Evolutionary conservation across 768 basidiomycete species (phyloP), one percentile per base, ranked within the genome.

Genomic region (Tricholoma sp.): DNA sequence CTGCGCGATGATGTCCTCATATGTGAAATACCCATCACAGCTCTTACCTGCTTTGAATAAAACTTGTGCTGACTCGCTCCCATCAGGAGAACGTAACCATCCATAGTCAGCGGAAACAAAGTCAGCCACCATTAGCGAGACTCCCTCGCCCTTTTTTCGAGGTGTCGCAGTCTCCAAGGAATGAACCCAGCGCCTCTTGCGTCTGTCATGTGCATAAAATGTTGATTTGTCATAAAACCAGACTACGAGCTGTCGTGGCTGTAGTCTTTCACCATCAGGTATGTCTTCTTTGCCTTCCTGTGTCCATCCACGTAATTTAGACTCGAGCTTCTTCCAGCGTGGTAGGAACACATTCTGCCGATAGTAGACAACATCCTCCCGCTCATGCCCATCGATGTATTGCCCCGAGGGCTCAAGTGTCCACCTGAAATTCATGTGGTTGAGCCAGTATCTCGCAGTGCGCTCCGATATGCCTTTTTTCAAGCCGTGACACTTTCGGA

Each of bases 61-160:
- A 4, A 67, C 59, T 6, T 55, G 52, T 3, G 63, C 61, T 36
- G 44, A 45, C 45, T 62, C 37, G 29, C 29, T 58, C 5, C 63
- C 62, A 63, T 70, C 63, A 1, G 49, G 59, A 4, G 65, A 67
- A 6, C 24, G 45, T 13, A 72, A 44, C 65, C 67, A 72, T 4
- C 69, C 68, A 58, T 63, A 70, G 17, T 72, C 67, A 1, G 69
- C 56, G 2, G 67, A 72, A 1, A 73, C 68, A 60, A 68, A 73
- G 53, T 74, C 66, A 0, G 69, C 63, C 10, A 73, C 64, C 72
- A 74, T 75, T 10, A 71, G 51, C 4, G 72, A 74, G 1, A 54
- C 59, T 7, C 72, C 57, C 29, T 74, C 72, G 9, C 72, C 72
- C 53, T 59, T 60, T 47, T 34, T 33, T n/a, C 36, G 51, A 28